These are phyloP conservation scores for Parietichytrium sp. DNA, from an alignment of 108 stramenopile genomes.

Conservation along the genomic window DNA sequence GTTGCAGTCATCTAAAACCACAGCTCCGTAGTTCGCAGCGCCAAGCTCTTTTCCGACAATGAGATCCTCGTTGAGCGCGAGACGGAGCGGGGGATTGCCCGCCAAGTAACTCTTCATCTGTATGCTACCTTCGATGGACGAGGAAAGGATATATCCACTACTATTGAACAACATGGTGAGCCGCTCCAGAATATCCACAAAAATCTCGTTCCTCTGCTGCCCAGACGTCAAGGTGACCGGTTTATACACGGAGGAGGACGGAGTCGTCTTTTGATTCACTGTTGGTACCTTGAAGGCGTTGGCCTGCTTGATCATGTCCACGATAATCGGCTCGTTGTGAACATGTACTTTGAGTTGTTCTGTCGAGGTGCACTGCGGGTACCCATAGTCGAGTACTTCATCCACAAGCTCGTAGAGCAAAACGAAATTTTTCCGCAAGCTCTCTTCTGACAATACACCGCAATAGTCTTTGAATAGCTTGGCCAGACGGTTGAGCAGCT, in stretches of 20 bases:
- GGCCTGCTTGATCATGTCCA: constrained; percentile 54
- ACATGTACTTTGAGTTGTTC: constrained; percentile 93
- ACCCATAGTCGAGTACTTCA: constrained; percentile 97
- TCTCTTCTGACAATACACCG: constrained; percentile 92
- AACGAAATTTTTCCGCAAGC: constrained; percentile 98
- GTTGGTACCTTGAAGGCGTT: constrained; percentile 64
- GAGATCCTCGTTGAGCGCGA: constrained; percentile 97
- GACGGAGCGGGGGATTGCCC: constrained; percentile 92
- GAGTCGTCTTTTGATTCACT: constrained; percentile 91
- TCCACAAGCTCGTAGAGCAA: constrained; percentile 98
- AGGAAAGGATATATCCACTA: constrained; percentile 95
- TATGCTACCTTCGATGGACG: constrained; percentile 96
- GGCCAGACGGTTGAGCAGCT: constrained; percentile 93
- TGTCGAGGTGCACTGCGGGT: constrained; percentile 92
- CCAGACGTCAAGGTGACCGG: constrained; percentile 79
- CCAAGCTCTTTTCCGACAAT: constrained; percentile 75
- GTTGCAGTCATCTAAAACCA: constrained; percentile 91
- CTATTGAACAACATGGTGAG: constrained; percentile 94
- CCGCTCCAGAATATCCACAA: constrained; percentile 98
- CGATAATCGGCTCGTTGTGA: constrained; percentile 96
- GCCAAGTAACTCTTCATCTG: constrained; percentile 90
- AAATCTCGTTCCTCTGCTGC: constrained; percentile 97
- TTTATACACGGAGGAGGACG: constrained; percentile 88
- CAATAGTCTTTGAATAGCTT: constrained; percentile 99
- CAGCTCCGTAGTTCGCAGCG: constrained; percentile 48